Evolutionary conservation across 2,329 filamentous ascomycete genomes (phyloP), one percentile per base, ranked within the genome.

Genomic region (Berkeleyomyces basicola): DNA sequence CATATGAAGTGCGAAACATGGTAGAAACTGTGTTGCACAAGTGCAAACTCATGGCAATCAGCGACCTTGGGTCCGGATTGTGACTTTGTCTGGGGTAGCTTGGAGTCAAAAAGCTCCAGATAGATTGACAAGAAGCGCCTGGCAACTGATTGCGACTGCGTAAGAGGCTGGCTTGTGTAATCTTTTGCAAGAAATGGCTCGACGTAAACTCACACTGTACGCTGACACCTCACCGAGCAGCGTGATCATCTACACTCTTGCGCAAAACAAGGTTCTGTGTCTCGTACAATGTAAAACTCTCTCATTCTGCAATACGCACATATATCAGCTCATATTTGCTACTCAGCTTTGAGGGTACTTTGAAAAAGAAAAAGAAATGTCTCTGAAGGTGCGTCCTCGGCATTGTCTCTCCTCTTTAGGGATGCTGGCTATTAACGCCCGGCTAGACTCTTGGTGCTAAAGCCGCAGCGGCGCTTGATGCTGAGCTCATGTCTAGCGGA

Each of bases 401-500:
- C 23, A 23, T 43, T 4, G 33, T 7, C 16, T 6, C 6, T 46
- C 33, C 14, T 49, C 43, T n/a, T 31, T 40, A 14, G 37, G 6
- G 2, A 36, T 39, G 36, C 2, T 16, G 31, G 6, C 36, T 7
- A 49, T 31, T 3, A 31, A 37, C 7, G 31, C 14, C n/a, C 16
- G 7, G 37, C 40, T 49, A 95, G 90, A 95, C 90, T 36, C 81
- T 99, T 36, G 86, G 86, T 7, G 86, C 92, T 49, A 90, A 93
- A 74, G 88, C 90, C 67, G 93, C 93, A 0, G 86, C 88, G 0
- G 87, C 89, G 58, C 81, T 99, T 16, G 93, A 99, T 72, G 85
- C 88, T 73, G 92, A 99, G 71, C 84, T 99, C 66, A 97, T 99
- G 91, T 88, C 83, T 70, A 82, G 82, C 9, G 83, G 85, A 0